These are phyloP conservation scores for Capsella rubella DNA, from an alignment of 441 rosid species.

Conservation along the genomic window DNA sequence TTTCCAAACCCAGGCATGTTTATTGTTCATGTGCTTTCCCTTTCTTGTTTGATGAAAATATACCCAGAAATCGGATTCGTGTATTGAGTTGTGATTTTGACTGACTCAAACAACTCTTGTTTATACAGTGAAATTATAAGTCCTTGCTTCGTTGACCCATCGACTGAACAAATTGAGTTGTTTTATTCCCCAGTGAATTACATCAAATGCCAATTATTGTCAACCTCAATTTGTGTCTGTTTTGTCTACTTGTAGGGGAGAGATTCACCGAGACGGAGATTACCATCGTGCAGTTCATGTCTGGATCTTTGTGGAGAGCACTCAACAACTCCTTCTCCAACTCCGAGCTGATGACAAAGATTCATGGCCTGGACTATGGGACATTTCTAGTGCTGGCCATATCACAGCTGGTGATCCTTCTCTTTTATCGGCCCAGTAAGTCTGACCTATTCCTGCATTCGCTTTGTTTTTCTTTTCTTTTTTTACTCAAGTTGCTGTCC, in stretches of 20 bases:
- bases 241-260: slow-evolving; percentile 52
- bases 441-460: slow-evolving; percentile 20
- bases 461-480: slow-evolving; percentile 16
- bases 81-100: neutral
- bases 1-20: slow-evolving; percentile 76
- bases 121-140: neutral
- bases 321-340: slow-evolving; percentile 79
- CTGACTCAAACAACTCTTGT: slow-evolving; percentile 12
- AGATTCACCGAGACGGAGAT: slow-evolving; percentile 85
- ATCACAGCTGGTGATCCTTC: slow-evolving; percentile 88
- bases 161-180: slow-evolving; percentile 4
- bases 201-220: neutral
- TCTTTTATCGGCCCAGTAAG: slow-evolving; percentile 73
- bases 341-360: slow-evolving; percentile 77
- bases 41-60: neutral
- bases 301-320: slow-evolving; percentile 85
- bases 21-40: neutral
- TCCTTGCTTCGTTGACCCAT: slow-evolving; percentile 34
- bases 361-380: slow-evolving; percentile 90
- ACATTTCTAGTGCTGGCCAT: slow-evolving; percentile 94
- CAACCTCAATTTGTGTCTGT: slow-evolving; percentile 10
- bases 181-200: neutral
- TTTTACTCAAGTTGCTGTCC: neutral
- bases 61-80: slow-evolving; percentile 18
- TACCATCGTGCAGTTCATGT: slow-evolving; percentile 90